These are phyloP conservation scores for Limnanthes douglasii DNA, from an alignment of 345 rosid species.

Conservation along the genomic window DNA sequence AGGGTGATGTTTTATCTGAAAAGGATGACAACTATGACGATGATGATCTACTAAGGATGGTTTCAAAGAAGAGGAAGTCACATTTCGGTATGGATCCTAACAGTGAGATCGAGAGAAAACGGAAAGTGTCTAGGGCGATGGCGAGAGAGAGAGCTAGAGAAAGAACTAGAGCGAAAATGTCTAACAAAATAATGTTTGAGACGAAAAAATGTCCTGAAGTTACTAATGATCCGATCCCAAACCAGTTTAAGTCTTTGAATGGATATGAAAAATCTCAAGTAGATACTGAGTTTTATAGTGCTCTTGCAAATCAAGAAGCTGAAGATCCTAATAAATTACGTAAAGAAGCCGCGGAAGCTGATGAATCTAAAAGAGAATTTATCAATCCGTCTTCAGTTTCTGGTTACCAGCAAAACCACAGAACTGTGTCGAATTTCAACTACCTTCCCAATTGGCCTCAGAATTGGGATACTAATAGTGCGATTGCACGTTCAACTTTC, in stretches of 20 bases:
- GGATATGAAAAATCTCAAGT: conserved; percentile 4
- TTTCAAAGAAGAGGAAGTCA: conserved; percentile 4
- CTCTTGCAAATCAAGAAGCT: conserved; percentile 8
- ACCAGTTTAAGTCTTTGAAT: conserved; percentile 12
- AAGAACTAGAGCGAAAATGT: conserved; percentile 25
- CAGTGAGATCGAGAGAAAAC: conserved; percentile 11
- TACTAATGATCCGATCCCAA: conserved; percentile 13
- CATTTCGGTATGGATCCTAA: conserved; percentile 3
- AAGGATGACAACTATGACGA: not conserved
- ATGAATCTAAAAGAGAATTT: conserved; percentile 7
- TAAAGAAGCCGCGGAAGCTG: conserved; percentile 12
- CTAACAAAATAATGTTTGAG: conserved; percentile 6
- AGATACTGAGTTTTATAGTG: conserved; percentile 1
- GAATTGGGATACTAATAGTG: conserved; percentile 26
- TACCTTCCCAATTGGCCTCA: conserved; percentile 22
- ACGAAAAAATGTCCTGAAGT: conserved; percentile 13
- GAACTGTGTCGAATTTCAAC: conserved; percentile 11
- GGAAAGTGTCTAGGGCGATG: conserved; percentile 24
- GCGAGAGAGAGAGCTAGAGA: conserved; percentile 55
- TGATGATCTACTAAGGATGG: conserved; percentile 12
- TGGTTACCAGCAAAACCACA: conserved; percentile 20
- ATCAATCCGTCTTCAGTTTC: conserved; percentile 10
- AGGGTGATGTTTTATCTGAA: conserved; percentile 4
- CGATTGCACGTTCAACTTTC: conserved; percentile 24
- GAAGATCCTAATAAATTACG: conserved; percentile 15